Conservation (phyloP, 2,329 filamentous ascomycete genomes). For the Alternaria angustiovoidea region DNA sequence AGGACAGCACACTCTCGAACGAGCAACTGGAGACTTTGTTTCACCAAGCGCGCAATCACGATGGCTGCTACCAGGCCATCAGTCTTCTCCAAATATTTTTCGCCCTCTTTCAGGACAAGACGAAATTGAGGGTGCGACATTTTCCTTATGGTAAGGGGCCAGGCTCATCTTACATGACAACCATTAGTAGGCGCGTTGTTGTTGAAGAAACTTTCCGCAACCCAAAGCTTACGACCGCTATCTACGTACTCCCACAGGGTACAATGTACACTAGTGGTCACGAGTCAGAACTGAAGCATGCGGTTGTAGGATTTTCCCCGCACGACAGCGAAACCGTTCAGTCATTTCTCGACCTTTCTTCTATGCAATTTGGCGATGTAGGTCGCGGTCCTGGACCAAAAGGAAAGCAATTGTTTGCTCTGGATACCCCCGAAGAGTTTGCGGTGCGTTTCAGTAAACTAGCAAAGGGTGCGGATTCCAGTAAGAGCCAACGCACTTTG, state of each 20-base stretch:
- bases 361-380: conserved; percentile 9
- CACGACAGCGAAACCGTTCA: conserved; percentile 1
- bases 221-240: conserved; percentile 2
- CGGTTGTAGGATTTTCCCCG: conserved; percentile 4
- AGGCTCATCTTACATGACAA: neutral
- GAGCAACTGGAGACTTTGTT: conserved; percentile 7
- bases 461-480: conserved; percentile 1
- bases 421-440: conserved; percentile 5
- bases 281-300: neutral
- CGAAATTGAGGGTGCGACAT: conserved; percentile 4
- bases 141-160: neutral
- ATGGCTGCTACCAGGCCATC: conserved; percentile 2
- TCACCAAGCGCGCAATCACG: conserved; percentile 5
- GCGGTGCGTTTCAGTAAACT: conserved; percentile 2
- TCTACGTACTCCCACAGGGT: neutral
- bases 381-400: conserved; percentile 5
- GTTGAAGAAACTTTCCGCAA: conserved; percentile 2
- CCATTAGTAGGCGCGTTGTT: neutral
- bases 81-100: conserved; percentile 4
- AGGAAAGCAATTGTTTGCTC: conserved; percentile 7
- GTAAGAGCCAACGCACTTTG: neutral
- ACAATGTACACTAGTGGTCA: neutral
- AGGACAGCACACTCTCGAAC: neutral
- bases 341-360: conserved; percentile 7
- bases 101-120: neutral